Base-by-base conservation (phyloP, 495 filamentous ascomycete genomes). In the Trichoderma reesei region DNA sequence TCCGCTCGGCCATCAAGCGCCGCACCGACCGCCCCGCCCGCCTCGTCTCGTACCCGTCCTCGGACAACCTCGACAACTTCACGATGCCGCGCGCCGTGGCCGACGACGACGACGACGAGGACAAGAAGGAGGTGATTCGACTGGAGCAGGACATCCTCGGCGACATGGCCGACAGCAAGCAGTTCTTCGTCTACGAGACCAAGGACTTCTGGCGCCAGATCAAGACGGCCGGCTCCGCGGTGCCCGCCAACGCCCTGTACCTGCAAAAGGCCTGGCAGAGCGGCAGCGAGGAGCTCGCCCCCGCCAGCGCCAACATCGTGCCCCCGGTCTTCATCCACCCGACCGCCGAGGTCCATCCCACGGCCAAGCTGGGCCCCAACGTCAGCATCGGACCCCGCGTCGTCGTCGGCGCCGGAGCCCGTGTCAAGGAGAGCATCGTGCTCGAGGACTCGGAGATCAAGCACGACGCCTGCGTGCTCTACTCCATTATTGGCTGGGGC, bases 151-250 rank as follows among this genome's bases (percentile, higher is more conserved):
- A 99, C 72, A 96, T 99, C 65, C 86, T 99, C 44, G 89, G 91
- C 62, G 93, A 97, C 69, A 85, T 99, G 68, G 93, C 94, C 41
- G 94, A 99, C 78, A 96, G 86, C 84, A 92, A 95, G 74, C 91
- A 94, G 72, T 99, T 99, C 82, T 99, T 90, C 75, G 95, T 98
- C 20, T 88, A 96, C 75, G 94, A 99, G 78, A 98, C 94, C 54
- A 96, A 96, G 78, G 94, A 96, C 72, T 99, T 99, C 79, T 99
- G 94, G 94, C 92, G 94, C 64, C 94, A 99, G 82, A 98, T 99
- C 83, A 99, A 99, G 84, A 96, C 95, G 5, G 94, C 94, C 60
- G 95, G 95, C 46, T 98, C 94, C 26, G 94, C 94, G 60, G 91
- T 99, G 64, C 95, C 94, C 10, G 94, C 94, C 65, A 98, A 99